Base-by-base conservation (phyloP, 441 rosid genomes). In the Erodium chrysanthum region DNA sequence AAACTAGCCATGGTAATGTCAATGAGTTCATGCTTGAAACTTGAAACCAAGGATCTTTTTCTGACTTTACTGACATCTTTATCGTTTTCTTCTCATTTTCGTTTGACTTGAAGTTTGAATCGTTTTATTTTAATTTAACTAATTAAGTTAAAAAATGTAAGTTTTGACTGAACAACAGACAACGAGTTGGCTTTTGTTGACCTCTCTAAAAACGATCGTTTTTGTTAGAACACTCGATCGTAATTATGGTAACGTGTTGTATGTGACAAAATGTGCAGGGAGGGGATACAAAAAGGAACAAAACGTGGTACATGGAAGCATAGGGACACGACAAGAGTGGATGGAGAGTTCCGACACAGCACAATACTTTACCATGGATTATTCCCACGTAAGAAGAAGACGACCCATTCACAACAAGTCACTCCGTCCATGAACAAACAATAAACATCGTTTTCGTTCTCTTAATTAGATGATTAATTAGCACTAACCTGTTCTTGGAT, bases 351-450 rank as follows among this genome's bases (percentile, higher is more conserved):
- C 59, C 59, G 59, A 50, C 59, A 50, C 59, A 50, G 4, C 22
- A 1, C 21, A 50, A 50, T 50, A 50, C n/a, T 50, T 15, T 50
- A 50, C 59, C n/a, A 50, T 50, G 59, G 59, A 50, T 50, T 50
- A 50, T 50, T 50, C 59, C 9, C 59, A 50, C 59, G 59, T 50
- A 50, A 50, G 59, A 50, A 50, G 59, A 50, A 8, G 59, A 50
- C 59, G 59, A 50, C 59, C 59, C 21, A 50, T 50, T 15, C 59
- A 50, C 21, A 50, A 50, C 59, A 50, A 50, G 59, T 50, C 59
- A 50, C 59, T 50, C 1, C 20, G 59, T 50, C 59, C 59, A 50
- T 50, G 59, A 50, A 17, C 15, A 4, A 50, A 50, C 9, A 17
- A 48, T 46, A 5, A 46, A 46, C 7, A 2, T 17, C 21, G 7